These are phyloP conservation scores for Leccinum pellstonianum DNA, from an alignment of 768 basidiomycete genomes.

Conservation along the genomic window DNA sequence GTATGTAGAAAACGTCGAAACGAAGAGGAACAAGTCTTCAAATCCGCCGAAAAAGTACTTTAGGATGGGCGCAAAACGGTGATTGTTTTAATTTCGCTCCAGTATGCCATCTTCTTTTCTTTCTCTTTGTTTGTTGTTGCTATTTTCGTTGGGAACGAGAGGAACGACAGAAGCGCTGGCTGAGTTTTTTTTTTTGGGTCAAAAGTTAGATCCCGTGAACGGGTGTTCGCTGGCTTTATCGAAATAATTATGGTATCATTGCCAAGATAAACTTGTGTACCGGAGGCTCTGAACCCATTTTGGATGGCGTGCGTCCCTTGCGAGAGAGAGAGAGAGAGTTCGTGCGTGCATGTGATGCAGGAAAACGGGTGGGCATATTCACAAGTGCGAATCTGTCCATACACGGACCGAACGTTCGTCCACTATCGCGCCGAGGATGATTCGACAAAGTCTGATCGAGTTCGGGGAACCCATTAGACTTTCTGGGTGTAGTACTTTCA, in stretches of 20 bases:
- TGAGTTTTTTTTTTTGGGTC: too few relatives aligned
- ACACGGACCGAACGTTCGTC: background rate
- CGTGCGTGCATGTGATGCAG: background rate
- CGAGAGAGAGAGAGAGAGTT: too few relatives aligned
- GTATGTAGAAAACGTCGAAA: too few relatives aligned
- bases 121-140: too few relatives aligned
- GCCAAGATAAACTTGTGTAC: background rate
- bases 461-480: background rate
- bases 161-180: background rate
- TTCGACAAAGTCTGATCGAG: background rate
- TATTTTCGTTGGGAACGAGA: background rate
- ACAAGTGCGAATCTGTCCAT: background rate
- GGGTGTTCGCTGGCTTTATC: background rate
- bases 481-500: background rate
- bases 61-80: background rate
- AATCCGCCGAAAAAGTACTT: background rate
- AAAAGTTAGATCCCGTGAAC: background rate
- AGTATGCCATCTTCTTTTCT: background rate
- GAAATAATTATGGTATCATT: background rate
- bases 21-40: too few relatives aligned
- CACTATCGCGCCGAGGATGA: background rate
- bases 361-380: background rate
- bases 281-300: background rate
- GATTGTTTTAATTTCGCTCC: background rate
- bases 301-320: too few relatives aligned